Evolutionary conservation across 305 asterid genomes (phyloP).

Genomic region (Nicotiana rustica): DNA sequence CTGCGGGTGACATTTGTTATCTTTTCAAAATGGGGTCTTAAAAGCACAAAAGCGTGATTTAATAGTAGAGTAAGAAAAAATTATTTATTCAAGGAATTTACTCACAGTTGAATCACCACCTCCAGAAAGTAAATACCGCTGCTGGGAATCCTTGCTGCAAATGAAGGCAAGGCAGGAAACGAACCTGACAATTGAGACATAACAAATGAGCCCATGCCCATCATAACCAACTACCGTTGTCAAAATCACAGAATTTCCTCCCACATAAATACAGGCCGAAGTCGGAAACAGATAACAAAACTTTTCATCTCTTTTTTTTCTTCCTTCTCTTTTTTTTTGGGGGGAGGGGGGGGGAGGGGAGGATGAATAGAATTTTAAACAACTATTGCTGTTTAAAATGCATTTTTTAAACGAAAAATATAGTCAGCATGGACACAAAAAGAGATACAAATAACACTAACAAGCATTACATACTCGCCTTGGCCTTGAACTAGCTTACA

Average conservation of each 20-base stretch:
- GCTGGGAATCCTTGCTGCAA: constrained; percentile 53
- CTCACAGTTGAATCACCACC: constrained; percentile 99
- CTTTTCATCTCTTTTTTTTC: too few relatives aligned
- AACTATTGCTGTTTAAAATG: neutral
- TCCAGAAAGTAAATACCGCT: constrained; percentile 79
- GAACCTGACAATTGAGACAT: constrained; percentile 61
- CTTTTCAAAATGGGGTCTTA: constrained; percentile 15
- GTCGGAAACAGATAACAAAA: neutral
- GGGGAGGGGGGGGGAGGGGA: neutral
- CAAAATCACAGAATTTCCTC: neutral
- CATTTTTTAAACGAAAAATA: neutral
- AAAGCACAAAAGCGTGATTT: neutral
- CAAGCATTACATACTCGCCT: neutral
- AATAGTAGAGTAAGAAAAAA: neutral
- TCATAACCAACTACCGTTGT: neutral
- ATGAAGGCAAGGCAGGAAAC: constrained; percentile 81
- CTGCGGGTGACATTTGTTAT: constrained; percentile 24
- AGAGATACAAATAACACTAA: neutral
- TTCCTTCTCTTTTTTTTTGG: neutral
- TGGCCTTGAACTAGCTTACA: neutral
- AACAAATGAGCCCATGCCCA: constrained; percentile 33
- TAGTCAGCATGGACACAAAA: neutral
- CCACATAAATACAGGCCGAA: neutral
- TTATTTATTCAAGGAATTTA: constrained; percentile 34
- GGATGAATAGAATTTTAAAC: neutral